Conservation (phyloP, 495 filamentous ascomycete genomes). For the Aspergillus avenaceus region DNA sequence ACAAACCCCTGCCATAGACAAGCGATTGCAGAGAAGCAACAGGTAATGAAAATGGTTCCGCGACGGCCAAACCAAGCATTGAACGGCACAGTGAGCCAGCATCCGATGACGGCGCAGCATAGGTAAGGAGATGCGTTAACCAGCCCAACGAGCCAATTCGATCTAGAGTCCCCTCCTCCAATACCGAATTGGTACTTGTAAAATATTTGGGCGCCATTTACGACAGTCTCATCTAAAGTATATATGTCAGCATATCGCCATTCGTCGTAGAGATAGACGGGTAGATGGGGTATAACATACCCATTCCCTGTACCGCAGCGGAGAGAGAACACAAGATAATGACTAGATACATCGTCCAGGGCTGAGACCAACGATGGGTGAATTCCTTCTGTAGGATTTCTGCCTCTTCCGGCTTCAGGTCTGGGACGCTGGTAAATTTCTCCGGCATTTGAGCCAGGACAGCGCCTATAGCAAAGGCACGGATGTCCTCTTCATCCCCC, state of each 20-base stretch:
- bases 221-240: constrained; percentile 65
- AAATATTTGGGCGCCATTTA: constrained; percentile 75
- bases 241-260: neutral
- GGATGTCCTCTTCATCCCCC: constrained; percentile 56
- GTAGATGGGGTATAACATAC: constrained; percentile 13
- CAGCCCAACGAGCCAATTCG: constrained; percentile 56
- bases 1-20: constrained; percentile 77
- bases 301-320: constrained; percentile 45
- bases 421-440: constrained; percentile 49
- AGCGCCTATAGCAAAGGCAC: constrained; percentile 70
- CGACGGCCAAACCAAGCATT: constrained; percentile 77
- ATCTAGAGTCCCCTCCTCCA: constrained; percentile 6
- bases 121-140: constrained; percentile 63
- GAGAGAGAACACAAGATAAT: constrained; percentile 28
- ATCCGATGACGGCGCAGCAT: constrained; percentile 70
- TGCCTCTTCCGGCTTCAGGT: constrained; percentile 53
- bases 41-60: constrained; percentile 81
- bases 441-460: constrained; percentile 60
- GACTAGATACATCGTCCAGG: constrained; percentile 63
- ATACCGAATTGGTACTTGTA: constrained; percentile 60
- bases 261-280: neutral
- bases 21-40: constrained; percentile 53
- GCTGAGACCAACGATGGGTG: constrained; percentile 69
- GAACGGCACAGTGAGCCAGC: constrained; percentile 78
- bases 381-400: constrained; percentile 59